Conservation (phyloP, 192 early-diverging fungal species). For the Anaeromyces robustus region DNA sequence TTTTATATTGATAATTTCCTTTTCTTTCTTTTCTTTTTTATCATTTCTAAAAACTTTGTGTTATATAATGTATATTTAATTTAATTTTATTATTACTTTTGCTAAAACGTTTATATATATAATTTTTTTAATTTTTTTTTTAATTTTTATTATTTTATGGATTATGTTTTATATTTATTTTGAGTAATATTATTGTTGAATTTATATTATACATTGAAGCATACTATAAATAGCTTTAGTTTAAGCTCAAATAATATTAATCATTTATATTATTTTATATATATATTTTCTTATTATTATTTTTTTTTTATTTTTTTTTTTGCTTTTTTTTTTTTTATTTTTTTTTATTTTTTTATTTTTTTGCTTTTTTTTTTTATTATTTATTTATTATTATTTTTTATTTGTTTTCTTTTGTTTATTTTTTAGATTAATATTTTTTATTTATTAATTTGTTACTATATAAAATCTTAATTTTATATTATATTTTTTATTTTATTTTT, state of each 20-base stretch:
- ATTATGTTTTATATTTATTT: neutral
- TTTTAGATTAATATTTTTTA: no score
- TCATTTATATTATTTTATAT: neutral
- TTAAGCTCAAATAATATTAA: neutral
- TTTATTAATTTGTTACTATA: no score
- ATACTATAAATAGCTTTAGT: neutral
- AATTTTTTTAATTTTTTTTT: neutral
- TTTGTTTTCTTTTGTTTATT: no score
- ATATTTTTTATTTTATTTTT: no score
- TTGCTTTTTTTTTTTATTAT: neutral
- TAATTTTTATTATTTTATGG: neutral
- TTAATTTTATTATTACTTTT: no score
- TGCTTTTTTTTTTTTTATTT: neutral
- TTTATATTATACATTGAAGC: neutral
- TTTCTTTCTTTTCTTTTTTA: no score
- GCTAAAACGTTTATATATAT: neutral
- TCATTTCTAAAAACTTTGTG: no score
- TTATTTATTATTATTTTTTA: neutral
- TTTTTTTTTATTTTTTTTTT: no score
- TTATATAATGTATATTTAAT: no score
- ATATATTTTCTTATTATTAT: no score
- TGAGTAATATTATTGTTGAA: neutral
- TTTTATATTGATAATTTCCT: no score
- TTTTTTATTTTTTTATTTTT: neutral
- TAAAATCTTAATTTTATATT: no score